Evolutionary conservation across 768 basidiomycete genomes (phyloP).

Genomic region (Lactarius vividus): DNA sequence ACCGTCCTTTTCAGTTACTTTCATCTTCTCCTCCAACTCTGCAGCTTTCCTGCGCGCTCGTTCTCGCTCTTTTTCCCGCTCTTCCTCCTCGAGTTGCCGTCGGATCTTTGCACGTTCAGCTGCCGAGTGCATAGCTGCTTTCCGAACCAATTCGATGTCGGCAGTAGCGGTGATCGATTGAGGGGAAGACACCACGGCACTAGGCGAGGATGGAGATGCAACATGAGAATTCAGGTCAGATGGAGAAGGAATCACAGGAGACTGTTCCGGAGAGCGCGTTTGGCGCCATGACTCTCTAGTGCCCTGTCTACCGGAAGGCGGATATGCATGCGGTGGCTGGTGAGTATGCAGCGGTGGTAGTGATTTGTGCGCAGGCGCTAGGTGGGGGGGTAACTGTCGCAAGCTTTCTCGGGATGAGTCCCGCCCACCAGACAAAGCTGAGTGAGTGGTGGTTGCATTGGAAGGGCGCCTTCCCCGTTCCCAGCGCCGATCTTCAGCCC

Average conservation of each 20-base stretch:
- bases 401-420: conserved; percentile 26
- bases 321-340: conserved; percentile 10
- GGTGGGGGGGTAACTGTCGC: conserved; percentile 27
- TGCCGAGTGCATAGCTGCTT: conserved; percentile 78
- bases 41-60: conserved; percentile 77
- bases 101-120: conserved; percentile 81
- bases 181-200: conserved; percentile 24
- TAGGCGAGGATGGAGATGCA: conserved; percentile 24
- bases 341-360: conserved; percentile 21
- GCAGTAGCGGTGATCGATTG: conserved; percentile 28
- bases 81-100: conserved; percentile 79
- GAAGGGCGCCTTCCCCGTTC: conserved; percentile 26
- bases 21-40: conserved; percentile 69
- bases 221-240: conserved; percentile 11
- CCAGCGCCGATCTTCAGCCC: conserved; percentile 23
- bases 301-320: conserved; percentile 18
- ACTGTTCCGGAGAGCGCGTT: conserved; percentile 20
- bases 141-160: conserved; percentile 59
- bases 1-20: conserved; percentile 31
- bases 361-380: conserved; percentile 12
- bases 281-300: conserved; percentile 26
- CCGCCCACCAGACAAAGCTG: conserved; percentile 21
- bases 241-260: conserved; percentile 17
- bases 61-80: conserved; percentile 75
- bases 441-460: conserved; percentile 20